Evolutionary conservation across 805 yeast genomes (phyloP), one percentile per base, ranked within the genome.

Genomic region (Starmerella vitae): DNA sequence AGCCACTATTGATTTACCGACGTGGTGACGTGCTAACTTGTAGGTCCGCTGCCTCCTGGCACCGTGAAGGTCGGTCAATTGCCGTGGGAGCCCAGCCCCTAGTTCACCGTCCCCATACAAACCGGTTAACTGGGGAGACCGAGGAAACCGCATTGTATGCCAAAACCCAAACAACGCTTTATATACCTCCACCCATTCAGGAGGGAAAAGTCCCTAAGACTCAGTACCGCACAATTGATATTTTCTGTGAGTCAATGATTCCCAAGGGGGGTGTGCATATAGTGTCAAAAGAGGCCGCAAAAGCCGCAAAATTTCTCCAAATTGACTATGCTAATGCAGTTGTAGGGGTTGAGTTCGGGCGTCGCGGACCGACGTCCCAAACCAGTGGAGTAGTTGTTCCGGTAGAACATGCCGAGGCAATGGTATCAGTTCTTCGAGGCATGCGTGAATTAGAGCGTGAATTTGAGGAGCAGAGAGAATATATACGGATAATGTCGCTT

Each of bases 301-400:
- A 65, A 34, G 95, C 97, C 0, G 93, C 93, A 0, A 70, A 69
- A 42, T 53, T 74, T 1, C 51, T 86, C 9, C 73, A 70, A 0
- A 67, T 88, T 5, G 94, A 83, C 47, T 84, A 67, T 61, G 96
- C 94, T 0, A 76, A 74, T 34, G 97, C 96, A 0, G 86, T 85
- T 2, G 76, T 78, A 2, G 83, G 86, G 0, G 88, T 91, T 60
- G 91, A 83, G 40, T 91, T 81, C 59, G 69, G 46, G 7, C 37
- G 43, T 4, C 36, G 43, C 3, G 52, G 51, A 8, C 42, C 53
- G 4, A 75, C 73, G 9, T 88, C 93, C 0, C 63, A 65, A 38
- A 68, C 74, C 30, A 74, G 76, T 4, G 97, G 97, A 2, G 70
- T 84, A 20, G 78, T 91, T 1, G 77, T 85, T 5, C 77, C 80